Percentiles rank a stretch among this genome's conserved stretches.
phyloP scores from a whole-genome alignment of 2,329 filamentous ascomycete genomes.

The Fusarium fracticaudum region DNA sequence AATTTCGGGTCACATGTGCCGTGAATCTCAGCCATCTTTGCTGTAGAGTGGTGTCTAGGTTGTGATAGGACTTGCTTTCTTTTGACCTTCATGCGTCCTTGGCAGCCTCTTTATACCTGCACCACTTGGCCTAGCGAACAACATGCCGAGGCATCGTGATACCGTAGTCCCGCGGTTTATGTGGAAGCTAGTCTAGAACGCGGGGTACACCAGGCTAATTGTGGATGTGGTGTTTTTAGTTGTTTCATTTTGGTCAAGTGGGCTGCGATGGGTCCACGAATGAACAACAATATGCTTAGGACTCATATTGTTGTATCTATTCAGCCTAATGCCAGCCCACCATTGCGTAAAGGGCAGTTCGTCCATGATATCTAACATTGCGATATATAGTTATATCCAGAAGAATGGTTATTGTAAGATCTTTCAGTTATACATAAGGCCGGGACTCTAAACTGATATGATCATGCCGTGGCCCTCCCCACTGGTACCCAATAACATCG shows the following conservation, averaged over 20 bases:
- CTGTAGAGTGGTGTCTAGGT: rapidly evolving
- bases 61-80: rapidly evolving
- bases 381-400: not conserved
- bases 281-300: not conserved
- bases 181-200: not conserved
- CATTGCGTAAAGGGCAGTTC: no score
- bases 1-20: not conserved
- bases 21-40: not conserved
- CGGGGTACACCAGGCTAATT: not conserved
- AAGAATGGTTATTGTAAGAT: not conserved
- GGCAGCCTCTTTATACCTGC: not conserved
- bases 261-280: not conserved
- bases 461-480: not conserved
- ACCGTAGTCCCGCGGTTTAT: not conserved
- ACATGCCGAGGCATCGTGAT: not conserved
- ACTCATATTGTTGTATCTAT: not conserved
- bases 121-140: not conserved
- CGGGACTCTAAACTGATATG: not conserved
- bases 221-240: not conserved
- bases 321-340: not conserved
- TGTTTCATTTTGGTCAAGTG: not conserved
- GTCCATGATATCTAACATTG: not conserved
- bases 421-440: no score
- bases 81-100: not conserved
- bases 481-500: not conserved